These are phyloP conservation scores for Trichocladium antarcticum DNA, from an alignment of 495 filamentous ascomycete species.

Conservation along the genomic window DNA sequence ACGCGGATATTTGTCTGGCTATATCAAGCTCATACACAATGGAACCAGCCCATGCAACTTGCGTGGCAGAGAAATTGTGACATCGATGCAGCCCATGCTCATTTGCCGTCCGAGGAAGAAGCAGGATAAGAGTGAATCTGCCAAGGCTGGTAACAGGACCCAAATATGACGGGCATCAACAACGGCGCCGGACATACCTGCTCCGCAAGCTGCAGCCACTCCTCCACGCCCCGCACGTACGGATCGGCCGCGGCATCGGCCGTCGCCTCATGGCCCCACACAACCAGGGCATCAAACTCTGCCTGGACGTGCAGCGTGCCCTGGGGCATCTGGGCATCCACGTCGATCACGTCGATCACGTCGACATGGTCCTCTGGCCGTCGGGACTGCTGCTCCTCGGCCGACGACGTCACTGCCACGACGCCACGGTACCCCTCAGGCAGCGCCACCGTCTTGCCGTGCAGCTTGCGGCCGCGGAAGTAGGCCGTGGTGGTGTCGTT, in stretches of 20 bases:
- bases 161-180: background rate
- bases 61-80: no score
- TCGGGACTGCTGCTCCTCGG: slow-evolving; percentile 6
- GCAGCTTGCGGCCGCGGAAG: slow-evolving; percentile 74
- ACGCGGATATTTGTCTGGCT: no score
- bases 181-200: slow-evolving; percentile 24
- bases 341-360: slow-evolving; percentile 35
- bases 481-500: slow-evolving; percentile 49
- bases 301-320: slow-evolving; percentile 53
- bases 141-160: no score
- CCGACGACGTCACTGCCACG: slow-evolving; percentile 21
- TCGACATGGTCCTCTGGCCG: slow-evolving; percentile 12
- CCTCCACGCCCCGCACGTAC: slow-evolving; percentile 55
- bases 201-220: slow-evolving; percentile 75
- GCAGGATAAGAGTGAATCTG: slow-evolving; percentile 5
- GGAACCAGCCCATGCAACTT: no score
- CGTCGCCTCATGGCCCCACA: slow-evolving; percentile 68
- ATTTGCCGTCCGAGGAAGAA: background rate
- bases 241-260: slow-evolving; percentile 41
- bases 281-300: slow-evolving; percentile 63
- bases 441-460: slow-evolving; percentile 53
- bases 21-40: no score
- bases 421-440: slow-evolving; percentile 66
- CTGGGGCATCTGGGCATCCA: slow-evolving; percentile 38
- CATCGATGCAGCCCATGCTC: no score